Evolutionary conservation across 441 rosid species (phyloP).

Genomic region (Dalechampia spathulata): DNA sequence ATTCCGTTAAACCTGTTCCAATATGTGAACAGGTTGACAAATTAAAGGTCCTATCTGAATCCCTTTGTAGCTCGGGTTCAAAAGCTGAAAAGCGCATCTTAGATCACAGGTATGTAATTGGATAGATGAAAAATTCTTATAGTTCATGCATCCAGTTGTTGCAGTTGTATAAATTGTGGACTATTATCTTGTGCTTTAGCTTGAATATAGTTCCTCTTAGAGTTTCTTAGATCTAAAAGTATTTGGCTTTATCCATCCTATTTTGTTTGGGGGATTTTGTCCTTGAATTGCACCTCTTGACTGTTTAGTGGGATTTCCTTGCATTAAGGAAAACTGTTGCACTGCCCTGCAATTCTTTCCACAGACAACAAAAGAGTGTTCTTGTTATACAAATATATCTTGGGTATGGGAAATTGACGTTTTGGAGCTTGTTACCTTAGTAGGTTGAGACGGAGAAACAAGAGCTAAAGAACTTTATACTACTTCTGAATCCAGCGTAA

Average conservation of each 20-base stretch:
- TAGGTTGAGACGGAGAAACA: neutral
- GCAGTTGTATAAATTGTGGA: no score
- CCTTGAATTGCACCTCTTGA: neutral
- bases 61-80: constrained; percentile 67
- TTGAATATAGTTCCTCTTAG: neutral
- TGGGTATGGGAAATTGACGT: no score
- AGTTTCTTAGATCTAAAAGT: neutral
- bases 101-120: constrained; percentile 68
- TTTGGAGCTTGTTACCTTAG: no score
- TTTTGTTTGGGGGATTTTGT: neutral
- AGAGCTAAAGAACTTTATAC: neutral
- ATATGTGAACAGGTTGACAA: constrained; percentile 75
- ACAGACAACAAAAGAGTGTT: no score
- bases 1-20: constrained; percentile 13
- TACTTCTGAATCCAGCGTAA: neutral
- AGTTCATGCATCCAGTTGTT: no score
- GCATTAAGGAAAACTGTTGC: neutral
- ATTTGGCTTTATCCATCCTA: neutral
- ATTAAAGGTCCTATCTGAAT: constrained; percentile 86
- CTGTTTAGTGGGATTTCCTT: neutral
- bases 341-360: neutral
- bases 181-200: neutral
- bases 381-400: no score
- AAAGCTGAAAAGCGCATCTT: constrained; percentile 88
- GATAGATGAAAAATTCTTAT: no score